These are phyloP conservation scores for Arthrobotrys megalospora DNA, from an alignment of 2,329 filamentous ascomycete genomes.

Conservation along the genomic window DNA sequence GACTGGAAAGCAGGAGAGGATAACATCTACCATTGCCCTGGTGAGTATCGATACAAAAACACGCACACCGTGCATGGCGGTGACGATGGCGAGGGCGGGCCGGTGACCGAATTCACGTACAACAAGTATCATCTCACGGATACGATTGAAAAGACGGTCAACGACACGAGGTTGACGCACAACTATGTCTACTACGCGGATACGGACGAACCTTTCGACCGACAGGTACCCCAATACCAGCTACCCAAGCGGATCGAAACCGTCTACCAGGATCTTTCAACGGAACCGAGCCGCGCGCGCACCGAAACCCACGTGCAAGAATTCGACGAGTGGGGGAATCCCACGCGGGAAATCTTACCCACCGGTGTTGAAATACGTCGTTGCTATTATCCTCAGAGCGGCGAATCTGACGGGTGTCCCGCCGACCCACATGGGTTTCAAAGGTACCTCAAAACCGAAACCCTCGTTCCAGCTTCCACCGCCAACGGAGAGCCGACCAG, in stretches of 20 bases:
- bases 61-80: not conserved
- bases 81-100: too few relatives aligned
- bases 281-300: not conserved
- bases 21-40: not conserved
- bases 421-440: not conserved
- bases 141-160: not conserved
- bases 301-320: not conserved
- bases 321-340: conserved; percentile 1
- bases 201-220: not conserved
- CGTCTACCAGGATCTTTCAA: not conserved
- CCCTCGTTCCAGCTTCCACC: not conserved
- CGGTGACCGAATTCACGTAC: not conserved
- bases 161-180: not conserved
- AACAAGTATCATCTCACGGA: conserved; percentile 1
- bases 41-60: not conserved
- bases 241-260: not conserved
- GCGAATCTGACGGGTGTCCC: not conserved
- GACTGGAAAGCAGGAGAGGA: not conserved
- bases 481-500: not conserved
- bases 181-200: not conserved
- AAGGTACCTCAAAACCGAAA: not conserved
- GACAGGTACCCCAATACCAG: not conserved
- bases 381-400: not conserved
- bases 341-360: not conserved
- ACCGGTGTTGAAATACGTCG: not conserved